Evolutionary conservation across 2,329 filamentous ascomycete species (phyloP).

Genomic region (Penicillium sp.): DNA sequence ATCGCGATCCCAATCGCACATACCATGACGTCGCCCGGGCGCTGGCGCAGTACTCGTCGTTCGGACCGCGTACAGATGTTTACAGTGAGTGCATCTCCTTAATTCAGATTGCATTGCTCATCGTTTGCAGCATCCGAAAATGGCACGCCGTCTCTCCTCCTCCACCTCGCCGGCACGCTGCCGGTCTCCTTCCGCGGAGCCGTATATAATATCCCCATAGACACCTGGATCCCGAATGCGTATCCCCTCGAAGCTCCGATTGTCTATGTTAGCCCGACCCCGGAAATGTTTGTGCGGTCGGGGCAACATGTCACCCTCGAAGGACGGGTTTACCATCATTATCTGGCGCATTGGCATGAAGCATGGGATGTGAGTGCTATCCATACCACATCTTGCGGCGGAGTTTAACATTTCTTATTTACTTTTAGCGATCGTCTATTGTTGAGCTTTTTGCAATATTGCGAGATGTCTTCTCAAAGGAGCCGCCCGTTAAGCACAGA

Average conservation of each 20-base stretch:
- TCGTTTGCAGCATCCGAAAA: conserved; percentile 70
- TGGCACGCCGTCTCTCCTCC: conserved; percentile 78
- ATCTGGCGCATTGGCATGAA: conserved; percentile 81
- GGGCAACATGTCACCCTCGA: conserved; percentile 94
- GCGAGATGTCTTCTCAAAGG: conserved; percentile 84
- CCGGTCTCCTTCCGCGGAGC: conserved; percentile 88
- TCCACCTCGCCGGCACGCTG: conserved; percentile 81
- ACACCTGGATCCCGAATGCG: conserved; percentile 86
- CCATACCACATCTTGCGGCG: conserved; percentile 22
- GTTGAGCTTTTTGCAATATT: conserved; percentile 78
- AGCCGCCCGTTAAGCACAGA: conserved; percentile 82
- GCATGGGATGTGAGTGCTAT: conserved; percentile 74
- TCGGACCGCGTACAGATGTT: conserved; percentile 85
- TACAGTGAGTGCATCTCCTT: conserved; percentile 64
- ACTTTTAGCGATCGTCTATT: conserved; percentile 68
- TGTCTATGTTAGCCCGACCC: conserved; percentile 81
- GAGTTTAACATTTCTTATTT: neutral
- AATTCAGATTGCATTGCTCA: conserved; percentile 19
- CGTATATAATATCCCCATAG: conserved; percentile 85
- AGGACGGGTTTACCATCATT: conserved; percentile 92
- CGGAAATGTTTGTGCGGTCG: conserved; percentile 82
- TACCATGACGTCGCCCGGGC: conserved; percentile 87
- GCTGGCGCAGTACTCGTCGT: conserved; percentile 71
- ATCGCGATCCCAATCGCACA: conserved; percentile 84
- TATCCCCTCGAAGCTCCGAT: conserved; percentile 85